Base-by-base conservation (phyloP, 202 grass and related monocot genomes). In the Saccharum hybrid region DNA sequence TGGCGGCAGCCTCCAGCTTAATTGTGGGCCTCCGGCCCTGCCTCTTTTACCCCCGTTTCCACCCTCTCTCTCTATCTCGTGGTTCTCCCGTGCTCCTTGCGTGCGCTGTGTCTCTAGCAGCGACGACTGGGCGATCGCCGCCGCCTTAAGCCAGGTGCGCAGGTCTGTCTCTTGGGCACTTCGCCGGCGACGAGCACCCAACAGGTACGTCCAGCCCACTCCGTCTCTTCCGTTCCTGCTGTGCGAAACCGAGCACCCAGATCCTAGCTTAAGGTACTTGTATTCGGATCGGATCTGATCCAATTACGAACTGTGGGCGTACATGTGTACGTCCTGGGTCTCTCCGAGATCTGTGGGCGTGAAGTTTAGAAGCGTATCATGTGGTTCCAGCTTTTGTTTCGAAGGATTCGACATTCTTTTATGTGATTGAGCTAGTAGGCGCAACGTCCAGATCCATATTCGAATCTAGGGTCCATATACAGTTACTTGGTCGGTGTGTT, bases 401-500 rank as follows among this genome's bases (percentile, higher is more conserved):
- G 52, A 38, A 33, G 9, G 23, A 22, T 34, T 80, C 19, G 57
- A 2, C 2, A 22, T 18, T 12, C 15, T n/a, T 8, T 46, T n/a
- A 15, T 66, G 36, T 10, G 46, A 31, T 38, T 21, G 65, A 66
- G 36, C 4, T 46, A 75, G 68, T 61, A 1, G 75, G 61, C 79
- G 60, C 26, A 75, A 10, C 9, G 81, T 79, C 75, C 68, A 83
- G 86, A 83, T 88, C 80, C 86, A 67, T 66, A 81, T 74, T n/a
- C 18, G 74, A 69, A 59, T 78, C 36, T 46, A 8, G 57, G 59
- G 31, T 13, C 5, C 13, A 0, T 21, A 56, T 12, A 16, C 22
- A 13, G 69, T 75, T 81, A 37, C 36, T 26, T 28, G 84, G 74
- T 36, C 10, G 60, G 36, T 59, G 18, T 23, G 68, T 74, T 73